Evolutionary conservation across 257 asterid genomes (phyloP).

Genomic region (Verbascum thapsus): DNA sequence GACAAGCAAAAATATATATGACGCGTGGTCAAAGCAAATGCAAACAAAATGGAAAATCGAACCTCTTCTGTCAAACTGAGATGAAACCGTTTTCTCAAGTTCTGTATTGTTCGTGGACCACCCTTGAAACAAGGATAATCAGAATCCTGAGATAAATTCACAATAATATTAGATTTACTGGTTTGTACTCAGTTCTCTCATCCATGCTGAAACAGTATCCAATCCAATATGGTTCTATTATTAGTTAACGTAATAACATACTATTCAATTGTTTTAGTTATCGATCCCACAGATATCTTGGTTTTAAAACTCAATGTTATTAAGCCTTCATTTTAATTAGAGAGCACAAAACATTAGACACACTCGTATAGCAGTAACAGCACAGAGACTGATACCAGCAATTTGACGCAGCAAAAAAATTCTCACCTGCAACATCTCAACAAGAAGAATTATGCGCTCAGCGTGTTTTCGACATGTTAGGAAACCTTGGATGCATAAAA

Average conservation of each 20-base stretch:
- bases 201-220: slow-evolving; percentile 20
- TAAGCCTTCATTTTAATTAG: background rate
- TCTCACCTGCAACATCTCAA: slow-evolving; percentile 93
- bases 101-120: slow-evolving; percentile 93
- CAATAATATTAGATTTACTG: slow-evolving; percentile 17
- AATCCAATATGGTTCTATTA: background rate
- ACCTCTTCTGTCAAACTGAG: slow-evolving; percentile 98
- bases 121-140: slow-evolving; percentile 99
- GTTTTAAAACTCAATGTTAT: background rate
- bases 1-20: slow-evolving; percentile 5
- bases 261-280: background rate
- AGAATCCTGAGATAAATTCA: slow-evolving; percentile 67
- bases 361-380: background rate
- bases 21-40: slow-evolving; percentile 23
- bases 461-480: slow-evolving; percentile 95
- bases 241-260: background rate
- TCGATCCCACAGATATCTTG: background rate
- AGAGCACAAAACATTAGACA: background rate
- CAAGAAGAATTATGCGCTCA: slow-evolving; percentile 96
- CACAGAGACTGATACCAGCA: background rate
- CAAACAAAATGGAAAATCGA: slow-evolving; percentile 23
- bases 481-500: slow-evolving; percentile 92
- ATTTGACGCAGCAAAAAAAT: background rate
- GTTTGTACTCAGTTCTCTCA: background rate
- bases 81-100: slow-evolving; percentile 97